Evolutionary conservation across 352 stramenopile species (phyloP).

Genomic region (Phytopythium aichiense): DNA sequence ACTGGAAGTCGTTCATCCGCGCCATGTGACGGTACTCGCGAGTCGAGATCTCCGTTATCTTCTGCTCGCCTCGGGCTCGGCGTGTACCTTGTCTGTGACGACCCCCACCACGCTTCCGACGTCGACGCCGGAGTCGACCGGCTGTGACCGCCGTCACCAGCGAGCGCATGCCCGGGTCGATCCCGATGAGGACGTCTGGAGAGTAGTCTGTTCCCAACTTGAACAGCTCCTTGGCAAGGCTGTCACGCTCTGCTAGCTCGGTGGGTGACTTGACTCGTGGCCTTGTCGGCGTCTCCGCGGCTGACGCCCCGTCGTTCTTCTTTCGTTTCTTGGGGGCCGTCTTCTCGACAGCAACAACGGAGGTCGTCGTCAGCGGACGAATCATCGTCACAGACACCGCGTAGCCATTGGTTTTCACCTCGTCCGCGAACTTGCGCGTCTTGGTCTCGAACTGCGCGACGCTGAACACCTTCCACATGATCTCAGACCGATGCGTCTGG

Average conservation of each 20-base stretch:
- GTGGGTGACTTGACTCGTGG: constrained; percentile 1
- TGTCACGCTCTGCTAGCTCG: constrained; percentile 5
- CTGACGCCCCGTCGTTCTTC: not conserved
- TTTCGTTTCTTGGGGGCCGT: not conserved
- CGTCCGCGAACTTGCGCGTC: constrained; percentile 8
- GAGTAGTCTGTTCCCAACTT: constrained; percentile 4
- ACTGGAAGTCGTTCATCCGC: not conserved
- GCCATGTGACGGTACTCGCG: not conserved
- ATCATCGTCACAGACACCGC: constrained; percentile 5
- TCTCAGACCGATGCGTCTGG: not conserved
- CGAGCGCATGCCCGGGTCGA: constrained; percentile 13
- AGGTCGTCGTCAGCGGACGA: constrained; percentile 2
- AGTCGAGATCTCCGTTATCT: not conserved
- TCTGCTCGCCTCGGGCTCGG: not conserved
- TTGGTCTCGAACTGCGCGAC: constrained; percentile 11
- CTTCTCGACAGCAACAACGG: not conserved
- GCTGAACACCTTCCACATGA: constrained; percentile 8
- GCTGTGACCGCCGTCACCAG: constrained; percentile 6
- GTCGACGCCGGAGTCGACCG: not conserved
- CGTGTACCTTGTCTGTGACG: not conserved
- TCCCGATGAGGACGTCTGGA: constrained; percentile 6
- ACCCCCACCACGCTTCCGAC: not conserved
- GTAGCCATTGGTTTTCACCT: constrained; percentile 11
- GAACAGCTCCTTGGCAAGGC: constrained; percentile 7
- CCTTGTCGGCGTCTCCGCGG: not conserved